These are phyloP conservation scores for Tephrocybe sp. DNA, from an alignment of 768 basidiomycete species.

Conservation along the genomic window DNA sequence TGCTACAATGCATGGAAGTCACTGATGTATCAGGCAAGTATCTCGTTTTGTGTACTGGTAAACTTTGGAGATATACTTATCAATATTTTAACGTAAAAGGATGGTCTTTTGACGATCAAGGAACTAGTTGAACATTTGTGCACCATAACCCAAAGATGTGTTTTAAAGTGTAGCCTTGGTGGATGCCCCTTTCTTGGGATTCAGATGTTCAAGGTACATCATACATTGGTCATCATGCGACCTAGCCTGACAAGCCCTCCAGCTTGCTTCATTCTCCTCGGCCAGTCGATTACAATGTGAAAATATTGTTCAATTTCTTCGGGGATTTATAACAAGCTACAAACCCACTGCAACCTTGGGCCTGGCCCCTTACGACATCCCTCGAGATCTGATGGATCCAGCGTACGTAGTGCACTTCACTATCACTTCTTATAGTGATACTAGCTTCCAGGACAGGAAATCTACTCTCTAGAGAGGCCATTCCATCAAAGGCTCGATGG, in stretches of 20 bases:
- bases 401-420: conserved; percentile 6
- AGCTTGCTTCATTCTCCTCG: conserved; percentile 3
- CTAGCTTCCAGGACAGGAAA: conserved; percentile 5
- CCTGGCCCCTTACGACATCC: conserved; percentile 20
- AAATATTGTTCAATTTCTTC: neutral
- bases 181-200: too few relatives aligned
- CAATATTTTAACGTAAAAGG: neutral
- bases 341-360: conserved; percentile 8
- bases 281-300: neutral
- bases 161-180: too few relatives aligned
- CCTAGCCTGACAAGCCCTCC: too few relatives aligned
- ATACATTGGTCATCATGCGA: too few relatives aligned
- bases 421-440: neutral
- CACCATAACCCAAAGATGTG: too few relatives aligned
- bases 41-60: too few relatives aligned
- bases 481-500: neutral
- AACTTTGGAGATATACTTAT: too few relatives aligned
- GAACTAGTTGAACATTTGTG: too few relatives aligned
- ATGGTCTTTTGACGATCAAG: too few relatives aligned
- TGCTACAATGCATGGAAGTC: conserved; percentile 2
- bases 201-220: neutral
- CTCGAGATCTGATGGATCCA: conserved; percentile 21
- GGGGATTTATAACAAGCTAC: neutral
- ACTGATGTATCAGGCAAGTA: neutral
- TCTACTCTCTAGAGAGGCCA: neutral